A percentile compares a stretch with the other conserved stretches of the same genome.
These are phyloP conservation scores for Diaporthe vaccinii DNA, from an alignment of 2,329 filamentous ascomycete genomes.

Conservation along the genomic window DNA sequence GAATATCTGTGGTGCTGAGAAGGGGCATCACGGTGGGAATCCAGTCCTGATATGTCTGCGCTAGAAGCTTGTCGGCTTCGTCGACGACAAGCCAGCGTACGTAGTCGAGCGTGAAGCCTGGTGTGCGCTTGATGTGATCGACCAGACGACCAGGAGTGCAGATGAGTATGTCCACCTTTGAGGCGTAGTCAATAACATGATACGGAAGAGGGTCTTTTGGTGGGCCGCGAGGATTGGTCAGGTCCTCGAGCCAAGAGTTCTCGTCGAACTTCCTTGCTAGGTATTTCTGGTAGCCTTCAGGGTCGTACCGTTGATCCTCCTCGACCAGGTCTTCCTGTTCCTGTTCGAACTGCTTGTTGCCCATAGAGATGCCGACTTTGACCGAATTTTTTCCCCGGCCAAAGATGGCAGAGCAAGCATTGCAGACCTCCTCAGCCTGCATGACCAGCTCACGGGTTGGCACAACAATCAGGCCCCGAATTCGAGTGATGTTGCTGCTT, in stretches of 20 bases:
- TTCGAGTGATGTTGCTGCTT: conserved; percentile 71
- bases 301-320: conserved; percentile 72
- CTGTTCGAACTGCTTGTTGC: conserved; percentile 80
- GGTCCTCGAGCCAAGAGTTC: conserved; percentile 52
- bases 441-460: conserved; percentile 92
- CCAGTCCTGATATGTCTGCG: conserved; percentile 95
- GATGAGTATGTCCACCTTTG: conserved; percentile 88
- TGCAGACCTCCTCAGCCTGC: conserved; percentile 84
- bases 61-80: conserved; percentile 91
- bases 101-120: conserved; percentile 82
- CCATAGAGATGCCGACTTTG: conserved; percentile 85
- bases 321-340: conserved; percentile 67
- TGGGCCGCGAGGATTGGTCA: conserved; percentile 10
- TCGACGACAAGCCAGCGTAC: conserved; percentile 93
- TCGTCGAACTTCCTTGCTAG: conserved; percentile 55
- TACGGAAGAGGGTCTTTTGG: conserved; percentile 61
- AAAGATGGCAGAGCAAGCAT: conserved; percentile 78
- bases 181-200: conserved; percentile 75
- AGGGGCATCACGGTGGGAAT: conserved; percentile 77
- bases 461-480: conserved; percentile 87
- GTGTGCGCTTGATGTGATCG: conserved; percentile 88
- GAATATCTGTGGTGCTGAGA: conserved; percentile 60
- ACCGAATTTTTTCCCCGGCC: conserved; percentile 73
- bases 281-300: conserved; percentile 63
- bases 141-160: conserved; percentile 93